Evolutionary conservation across 1,139 yeast genomes (phyloP), one percentile per base, ranked within the genome.

Genomic region (Yamadazyma sp.): DNA sequence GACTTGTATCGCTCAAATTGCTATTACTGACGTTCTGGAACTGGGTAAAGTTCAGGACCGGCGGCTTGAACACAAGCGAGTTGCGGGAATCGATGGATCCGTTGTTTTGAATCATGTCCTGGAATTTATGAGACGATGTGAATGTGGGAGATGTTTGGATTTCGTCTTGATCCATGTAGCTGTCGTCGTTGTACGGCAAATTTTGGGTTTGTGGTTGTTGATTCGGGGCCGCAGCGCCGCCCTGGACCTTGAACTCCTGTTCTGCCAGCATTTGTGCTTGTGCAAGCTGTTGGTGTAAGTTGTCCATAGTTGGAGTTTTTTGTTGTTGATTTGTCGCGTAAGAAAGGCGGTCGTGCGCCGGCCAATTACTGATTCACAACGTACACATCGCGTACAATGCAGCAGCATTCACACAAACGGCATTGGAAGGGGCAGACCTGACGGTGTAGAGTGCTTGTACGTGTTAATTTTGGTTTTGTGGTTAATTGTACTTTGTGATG

Each of bases 91-190:
- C 77, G 24, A 71, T 37, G 34, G 45, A 45, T 26, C 38, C 54
- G 50, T 35, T 52, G 46, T 39, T 47, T 39, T 40, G 52, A 34
- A 29, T 41, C 39, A 42, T 36, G 28, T 45, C 44, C 12, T 42
- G 49, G 29, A 49, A 49, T 23, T 34, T 31, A 20, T 41, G 38
- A n/a, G 44, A 37, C 6, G 47, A 40, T 2, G 42, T 37, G 33
- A 49, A 49, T 5, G 50, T 46, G 4, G 61, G 61, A 7, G 59
- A 52, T 0, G 48, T 41, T 11, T 43, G 43, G 11, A 33, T 34
- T 11, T 60, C 54, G 45, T 69, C 76, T 39, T 68, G 73, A 25
- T 70, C 75, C 75, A 70, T 70, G 46, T 54, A 65, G 44, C 70
- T 62, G 32, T 58, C 67, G 32, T 67, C 67, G 26, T 5, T n/a